Evolutionary conservation across 2,329 filamentous ascomycete genomes (phyloP).

Genomic region (Aspergillus floridensis): DNA sequence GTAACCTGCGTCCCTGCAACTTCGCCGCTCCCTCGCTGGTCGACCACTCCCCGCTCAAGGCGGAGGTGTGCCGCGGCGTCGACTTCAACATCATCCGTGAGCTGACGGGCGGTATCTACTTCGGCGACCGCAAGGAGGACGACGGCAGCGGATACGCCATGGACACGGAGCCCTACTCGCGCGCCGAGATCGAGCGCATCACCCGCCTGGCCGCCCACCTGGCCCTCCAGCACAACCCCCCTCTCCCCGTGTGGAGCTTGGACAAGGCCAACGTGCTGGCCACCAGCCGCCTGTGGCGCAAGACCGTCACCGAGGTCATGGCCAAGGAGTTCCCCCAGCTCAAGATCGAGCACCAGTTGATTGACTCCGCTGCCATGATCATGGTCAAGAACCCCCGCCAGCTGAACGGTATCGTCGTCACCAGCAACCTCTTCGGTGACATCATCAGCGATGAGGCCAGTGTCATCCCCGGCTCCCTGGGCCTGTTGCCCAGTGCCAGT

Average conservation of each 20-base stretch:
- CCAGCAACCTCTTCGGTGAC: conserved; percentile 92
- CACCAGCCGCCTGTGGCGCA: conserved; percentile 84
- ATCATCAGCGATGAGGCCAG: conserved; percentile 95
- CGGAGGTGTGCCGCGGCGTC: conserved; percentile 77
- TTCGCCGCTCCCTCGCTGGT: conserved; percentile 87
- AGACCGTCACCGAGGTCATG: conserved; percentile 81
- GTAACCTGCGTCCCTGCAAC: conserved; percentile 93
- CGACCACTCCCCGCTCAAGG: conserved; percentile 81
- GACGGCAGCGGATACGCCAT: conserved; percentile 71
- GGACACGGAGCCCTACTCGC: conserved; percentile 85
- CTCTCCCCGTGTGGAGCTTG: conserved; percentile 76
- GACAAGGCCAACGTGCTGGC: conserved; percentile 98
- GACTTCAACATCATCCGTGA: conserved; percentile 93
- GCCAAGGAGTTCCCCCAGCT: conserved; percentile 84
- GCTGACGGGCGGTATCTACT: conserved; percentile 91
- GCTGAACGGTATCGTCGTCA: conserved; percentile 87
- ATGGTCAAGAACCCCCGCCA: conserved; percentile 90
- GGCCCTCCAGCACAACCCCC: conserved; percentile 72
- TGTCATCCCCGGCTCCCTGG: conserved; percentile 88
- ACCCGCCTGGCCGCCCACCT: conserved; percentile 77
- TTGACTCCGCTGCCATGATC: conserved; percentile 95
- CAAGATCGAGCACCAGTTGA: conserved; percentile 81
- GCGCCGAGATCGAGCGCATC: conserved; percentile 82
- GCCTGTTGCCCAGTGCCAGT: conserved; percentile 82
- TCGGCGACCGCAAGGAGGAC: conserved; percentile 79